These are phyloP conservation scores for Pleurotus platypus DNA, from an alignment of 768 basidiomycete species.

Conservation along the genomic window DNA sequence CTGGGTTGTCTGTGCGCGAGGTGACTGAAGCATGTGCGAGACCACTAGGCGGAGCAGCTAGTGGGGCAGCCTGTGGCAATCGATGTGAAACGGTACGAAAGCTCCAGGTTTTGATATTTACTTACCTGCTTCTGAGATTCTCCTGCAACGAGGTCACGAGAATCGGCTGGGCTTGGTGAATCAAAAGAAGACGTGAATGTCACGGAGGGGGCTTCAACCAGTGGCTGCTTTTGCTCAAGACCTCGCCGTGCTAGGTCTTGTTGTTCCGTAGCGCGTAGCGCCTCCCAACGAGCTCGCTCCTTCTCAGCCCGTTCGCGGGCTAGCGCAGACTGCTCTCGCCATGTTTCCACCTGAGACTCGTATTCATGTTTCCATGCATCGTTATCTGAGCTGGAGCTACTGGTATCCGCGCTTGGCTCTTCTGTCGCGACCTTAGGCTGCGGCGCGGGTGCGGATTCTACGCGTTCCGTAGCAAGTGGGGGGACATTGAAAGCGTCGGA, in stretches of 20 bases:
- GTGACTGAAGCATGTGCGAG: background rate
- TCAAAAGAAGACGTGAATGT: conserved; percentile 12
- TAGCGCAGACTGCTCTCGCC: conserved; percentile 71
- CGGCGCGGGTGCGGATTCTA: background rate
- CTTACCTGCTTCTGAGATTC: conserved; percentile 30
- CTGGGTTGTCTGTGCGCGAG: conserved; percentile 35
- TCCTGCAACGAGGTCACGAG: conserved; percentile 34
- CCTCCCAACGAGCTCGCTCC: conserved; percentile 71
- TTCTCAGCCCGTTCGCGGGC: conserved; percentile 74
- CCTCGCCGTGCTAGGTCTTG: conserved; percentile 33
- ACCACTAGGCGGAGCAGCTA: conserved; percentile 3
- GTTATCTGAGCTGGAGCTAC: conserved; percentile 21
- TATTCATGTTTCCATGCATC: conserved; percentile 67
- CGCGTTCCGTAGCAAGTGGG: background rate
- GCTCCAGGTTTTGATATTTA: background rate
- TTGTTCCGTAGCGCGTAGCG: conserved; percentile 53
- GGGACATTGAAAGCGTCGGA: conserved; percentile 5
- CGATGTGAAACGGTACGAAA: background rate
- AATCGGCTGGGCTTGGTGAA: conserved; percentile 36
- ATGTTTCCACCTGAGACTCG: conserved; percentile 61
- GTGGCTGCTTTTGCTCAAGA: conserved; percentile 2
- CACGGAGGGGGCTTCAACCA: conserved; percentile 9
- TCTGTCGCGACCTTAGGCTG: background rate
- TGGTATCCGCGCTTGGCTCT: conserved; percentile 8
- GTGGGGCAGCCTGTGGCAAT: background rate